Evolutionary conservation across 805 yeast species (phyloP).

Genomic region (Myxozyma vanderwaltii): DNA sequence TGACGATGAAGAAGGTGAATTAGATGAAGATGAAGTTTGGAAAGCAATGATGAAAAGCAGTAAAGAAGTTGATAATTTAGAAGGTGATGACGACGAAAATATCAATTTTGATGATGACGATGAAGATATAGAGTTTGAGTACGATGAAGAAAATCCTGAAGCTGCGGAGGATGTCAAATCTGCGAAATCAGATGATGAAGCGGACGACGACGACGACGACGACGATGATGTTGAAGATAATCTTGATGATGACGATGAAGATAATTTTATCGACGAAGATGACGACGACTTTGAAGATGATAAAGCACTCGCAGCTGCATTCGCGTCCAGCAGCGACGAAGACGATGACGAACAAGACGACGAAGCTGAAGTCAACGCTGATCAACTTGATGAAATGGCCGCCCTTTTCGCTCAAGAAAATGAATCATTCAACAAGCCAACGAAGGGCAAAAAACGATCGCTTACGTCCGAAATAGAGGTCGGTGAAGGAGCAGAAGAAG

Average conservation of each 20-base stretch:
- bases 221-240: slow-evolving; percentile 37
- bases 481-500: slow-evolving; percentile 31
- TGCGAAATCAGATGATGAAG: slow-evolving; percentile 39
- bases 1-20: slow-evolving; percentile 64
- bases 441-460: slow-evolving; percentile 8
- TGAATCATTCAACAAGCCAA: slow-evolving; percentile 25
- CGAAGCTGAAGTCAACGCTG: slow-evolving; percentile 41
- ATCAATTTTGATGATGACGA: slow-evolving; percentile 36
- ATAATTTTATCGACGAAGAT: slow-evolving; percentile 35
- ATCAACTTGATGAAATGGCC: slow-evolving; percentile 42
- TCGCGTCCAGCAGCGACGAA: slow-evolving; percentile 45
- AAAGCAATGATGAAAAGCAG: slow-evolving; percentile 71
- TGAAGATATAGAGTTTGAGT: slow-evolving; percentile 39
- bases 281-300: slow-evolving; percentile 28
- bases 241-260: slow-evolving; percentile 34
- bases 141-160: slow-evolving; percentile 45
- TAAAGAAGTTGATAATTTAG: slow-evolving; percentile 53
- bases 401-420: slow-evolving; percentile 35
- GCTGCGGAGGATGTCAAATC: slow-evolving; percentile 51
- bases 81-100: slow-evolving; percentile 50
- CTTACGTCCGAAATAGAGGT: slow-evolving; percentile 36
- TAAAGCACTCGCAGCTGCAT: slow-evolving; percentile 43
- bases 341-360: slow-evolving; percentile 42
- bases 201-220: slow-evolving; percentile 38
- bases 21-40: slow-evolving; percentile 72